Evolutionary conservation across 1,284 basidiomycete genomes (phyloP), one percentile per base, ranked within the genome.

Genomic region (Fistulinella staudtii): DNA sequence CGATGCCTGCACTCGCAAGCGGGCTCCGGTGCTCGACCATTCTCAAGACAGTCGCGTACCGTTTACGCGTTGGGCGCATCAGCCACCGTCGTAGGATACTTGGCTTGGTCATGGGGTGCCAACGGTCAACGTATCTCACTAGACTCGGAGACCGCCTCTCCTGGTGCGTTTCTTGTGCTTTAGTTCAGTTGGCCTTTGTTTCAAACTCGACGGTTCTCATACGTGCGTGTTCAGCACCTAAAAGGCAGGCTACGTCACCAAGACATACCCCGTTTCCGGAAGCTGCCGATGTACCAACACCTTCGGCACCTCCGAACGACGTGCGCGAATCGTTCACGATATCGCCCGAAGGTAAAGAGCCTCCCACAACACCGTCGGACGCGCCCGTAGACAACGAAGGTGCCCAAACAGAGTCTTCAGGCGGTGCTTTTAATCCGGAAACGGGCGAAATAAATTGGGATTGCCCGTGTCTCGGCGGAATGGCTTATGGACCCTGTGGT

Each of bases 361-460:
- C 42, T 13, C 44, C 45, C 3, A 7, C 31, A 9, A 4, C 21
- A 8, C 33, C 45, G 14, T 39, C 50, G 17, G 49, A 57, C 20
- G 41, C 30, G 8, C 36, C 53, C 11, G 36, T 45, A 33, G 57
- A 61, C 22, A 54, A 42, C 14, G 64, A 67, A 25, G 64, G 36
- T 4, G 57, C 58, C 15, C 34, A 63, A 30, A 63, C 54, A 37
- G 69, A 68, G 45, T 64, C 64, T 18, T 60, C 67, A 17, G 70
- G 62, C 9, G 77, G 79, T 45, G 85, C 85, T 14, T 89, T 72
- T 76, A 89, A 99, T 70, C 93, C 94, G 17, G 91, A 83, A 54
- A 99, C 95, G 1, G 95, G 95, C 39, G 92, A 96, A 74, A 95
- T 97, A 61, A 97, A 97, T 72, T 97, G 93, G 93, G 93, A 95